Conservation (phyloP, 257 asterid species). For the Euphrasia confusa region DNA sequence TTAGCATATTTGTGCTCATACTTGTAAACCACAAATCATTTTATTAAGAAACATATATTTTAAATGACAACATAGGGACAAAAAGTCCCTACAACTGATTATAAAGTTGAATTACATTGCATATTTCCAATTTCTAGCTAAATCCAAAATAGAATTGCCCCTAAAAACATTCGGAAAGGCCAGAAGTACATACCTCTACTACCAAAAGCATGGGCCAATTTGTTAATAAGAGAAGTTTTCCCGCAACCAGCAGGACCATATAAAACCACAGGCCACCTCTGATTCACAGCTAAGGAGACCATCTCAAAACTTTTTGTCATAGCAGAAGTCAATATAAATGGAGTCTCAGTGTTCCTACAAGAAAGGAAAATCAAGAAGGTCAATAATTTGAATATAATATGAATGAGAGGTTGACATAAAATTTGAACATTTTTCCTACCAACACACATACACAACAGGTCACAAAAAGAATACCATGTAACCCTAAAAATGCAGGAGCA, state of each 20-base stretch:
- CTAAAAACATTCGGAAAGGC: no score
- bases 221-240: constrained; percentile 69
- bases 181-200: constrained; percentile 46
- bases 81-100: no score
- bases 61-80: no score
- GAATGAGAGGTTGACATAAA: constrained; percentile 4
- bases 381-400: constrained; percentile 10
- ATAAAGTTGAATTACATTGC: no score
- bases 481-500: not conserved
- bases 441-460: not conserved
- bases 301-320: constrained; percentile 65
- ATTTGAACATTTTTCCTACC: constrained; percentile 8
- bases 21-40: not conserved
- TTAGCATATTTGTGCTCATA: not conserved
- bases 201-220: constrained; percentile 56
- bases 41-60: not conserved
- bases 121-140: no score
- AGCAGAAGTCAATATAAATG: constrained; percentile 64
- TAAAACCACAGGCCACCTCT: constrained; percentile 95
- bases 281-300: constrained; percentile 77
- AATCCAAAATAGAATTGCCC: no score
- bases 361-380: constrained; percentile 15
- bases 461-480: not conserved
- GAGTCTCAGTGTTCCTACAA: constrained; percentile 49
- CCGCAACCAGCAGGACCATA: constrained; percentile 93